These are phyloP conservation scores for Phanerodontia chrysosporium DNA, from an alignment of 768 basidiomycete genomes.

Conservation along the genomic window DNA sequence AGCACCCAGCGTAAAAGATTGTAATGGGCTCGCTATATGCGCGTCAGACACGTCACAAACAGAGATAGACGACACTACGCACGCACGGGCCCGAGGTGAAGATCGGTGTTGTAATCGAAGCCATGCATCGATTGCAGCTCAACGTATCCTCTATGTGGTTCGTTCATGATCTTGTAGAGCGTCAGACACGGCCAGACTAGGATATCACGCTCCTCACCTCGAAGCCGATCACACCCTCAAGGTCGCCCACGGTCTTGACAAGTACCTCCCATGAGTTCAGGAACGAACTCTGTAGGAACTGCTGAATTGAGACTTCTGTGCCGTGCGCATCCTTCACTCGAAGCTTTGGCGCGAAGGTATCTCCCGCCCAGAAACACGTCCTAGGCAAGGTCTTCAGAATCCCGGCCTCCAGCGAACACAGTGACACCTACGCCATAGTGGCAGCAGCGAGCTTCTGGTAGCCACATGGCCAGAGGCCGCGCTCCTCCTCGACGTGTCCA, in stretches of 20 bases:
- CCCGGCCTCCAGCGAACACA: background rate
- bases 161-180: constrained; percentile 74
- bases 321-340: constrained; percentile 44
- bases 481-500: constrained; percentile 70
- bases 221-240: constrained; percentile 83
- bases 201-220: constrained; percentile 51
- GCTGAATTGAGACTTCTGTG: constrained; percentile 62
- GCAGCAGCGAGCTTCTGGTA: constrained; percentile 92
- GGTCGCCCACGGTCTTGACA: constrained; percentile 60
- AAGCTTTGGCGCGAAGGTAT: constrained; percentile 78
- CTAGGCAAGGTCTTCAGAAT: constrained; percentile 32
- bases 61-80: constrained; percentile 31
- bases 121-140: constrained; percentile 73
- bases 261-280: constrained; percentile 72
- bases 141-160: constrained; percentile 92
- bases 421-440: constrained; percentile 76
- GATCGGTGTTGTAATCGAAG: constrained; percentile 93
- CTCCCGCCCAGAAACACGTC: constrained; percentile 92
- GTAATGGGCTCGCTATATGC: constrained; percentile 65
- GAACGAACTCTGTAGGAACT: constrained; percentile 79
- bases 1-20: constrained; percentile 90
- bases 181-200: background rate
- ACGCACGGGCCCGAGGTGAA: constrained; percentile 80
- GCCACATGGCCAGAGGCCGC: constrained; percentile 89
- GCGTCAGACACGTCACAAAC: background rate